phyloP scores from a whole-genome alignment of 352 stramenopile species.

The Globisporangium cederbergense region DNA sequence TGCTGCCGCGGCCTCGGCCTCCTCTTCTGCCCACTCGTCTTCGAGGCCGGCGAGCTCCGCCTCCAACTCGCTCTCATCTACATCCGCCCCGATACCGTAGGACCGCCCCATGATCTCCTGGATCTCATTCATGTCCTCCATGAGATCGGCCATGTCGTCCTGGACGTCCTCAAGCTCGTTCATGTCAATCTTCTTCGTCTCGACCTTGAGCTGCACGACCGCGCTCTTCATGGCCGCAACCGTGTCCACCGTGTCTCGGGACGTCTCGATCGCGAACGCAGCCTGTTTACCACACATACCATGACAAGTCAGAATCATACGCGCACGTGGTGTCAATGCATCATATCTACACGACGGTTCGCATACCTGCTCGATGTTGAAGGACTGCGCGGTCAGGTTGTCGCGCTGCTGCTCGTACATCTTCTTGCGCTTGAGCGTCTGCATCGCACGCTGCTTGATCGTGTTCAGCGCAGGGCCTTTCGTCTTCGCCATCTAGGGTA shows the following conservation, averaged over 20 bases:
- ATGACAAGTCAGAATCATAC: neutral
- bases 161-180: conserved; percentile 95
- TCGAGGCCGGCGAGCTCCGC: conserved; percentile 92
- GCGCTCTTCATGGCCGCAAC: conserved; percentile 95
- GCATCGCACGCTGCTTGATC: conserved; percentile 82
- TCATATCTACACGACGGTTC: too few species aligned
- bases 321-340: neutral
- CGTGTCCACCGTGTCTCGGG: conserved; percentile 90
- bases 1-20: conserved; percentile 33
- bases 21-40: conserved; percentile 91
- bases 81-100: conserved; percentile 92
- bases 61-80: conserved; percentile 95
- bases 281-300: conserved; percentile 29
- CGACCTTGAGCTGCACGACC: conserved; percentile 87
- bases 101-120: conserved; percentile 95
- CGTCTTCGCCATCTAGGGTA: conserved; percentile 66
- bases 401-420: conserved; percentile 86
- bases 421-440: conserved; percentile 87
- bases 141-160: conserved; percentile 96
- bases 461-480: conserved; percentile 61
- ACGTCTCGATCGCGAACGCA: conserved; percentile 90
- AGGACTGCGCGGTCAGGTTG: conserved; percentile 76
- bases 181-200: conserved; percentile 96
- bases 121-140: conserved; percentile 98
- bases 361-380: conserved; percentile 81